Base-by-base conservation (phyloP, 495 filamentous ascomycete species). In the Trichoderma erinaceum region DNA sequence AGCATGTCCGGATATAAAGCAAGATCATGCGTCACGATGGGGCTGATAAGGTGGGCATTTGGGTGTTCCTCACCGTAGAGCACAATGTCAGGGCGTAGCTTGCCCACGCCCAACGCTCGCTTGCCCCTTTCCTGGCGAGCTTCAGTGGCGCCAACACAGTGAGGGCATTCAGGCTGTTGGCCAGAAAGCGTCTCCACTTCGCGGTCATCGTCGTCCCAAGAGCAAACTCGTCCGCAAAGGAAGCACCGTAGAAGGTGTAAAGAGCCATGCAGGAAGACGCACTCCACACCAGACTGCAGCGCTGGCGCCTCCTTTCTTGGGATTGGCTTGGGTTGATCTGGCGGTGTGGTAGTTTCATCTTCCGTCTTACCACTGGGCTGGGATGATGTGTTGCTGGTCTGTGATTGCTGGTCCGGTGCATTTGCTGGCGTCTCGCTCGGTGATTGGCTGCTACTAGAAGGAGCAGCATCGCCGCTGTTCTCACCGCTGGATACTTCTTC, bases 1-100 rank as follows among this genome's bases (percentile, higher is more conserved):
- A 91, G 76, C 64, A 89, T 78, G 71, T 91, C 88, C 0, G 88
- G 88, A 0, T 79, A 78, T 0, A 85, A 76, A 18, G 80, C 80
- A 6, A 89, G 79, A 70, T 91, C 88, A 46, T 88, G 82, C n/a
- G 86, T 83, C 5, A 87, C 81, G 12, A 90, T 80, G 4, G 80
- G 80, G 13, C 82, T 85, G 66, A 90, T 84, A 21, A 85, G 76
- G 71, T 89, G 84, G 0, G 85, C 85, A n/a, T 83, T 79, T 0
- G 88, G 88, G 67, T 90, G 88, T 48, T 89, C 88, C 69, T 91
- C 88, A 6, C 87, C 87, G 70, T 91, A 91, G 0, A 91, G 75
- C 0, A 90, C 88, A 65, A 91, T 86, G 69, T 90, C 87, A 0
- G 88, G 88, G n/a, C 88, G 77, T 6, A 86, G 76, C 63, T 83